Percentiles rank a stretch among this genome's conserved stretches.
Conservation (phyloP, 202 grass and related monocot species). For the Bolboschoenoplectus hybrid region DNA sequence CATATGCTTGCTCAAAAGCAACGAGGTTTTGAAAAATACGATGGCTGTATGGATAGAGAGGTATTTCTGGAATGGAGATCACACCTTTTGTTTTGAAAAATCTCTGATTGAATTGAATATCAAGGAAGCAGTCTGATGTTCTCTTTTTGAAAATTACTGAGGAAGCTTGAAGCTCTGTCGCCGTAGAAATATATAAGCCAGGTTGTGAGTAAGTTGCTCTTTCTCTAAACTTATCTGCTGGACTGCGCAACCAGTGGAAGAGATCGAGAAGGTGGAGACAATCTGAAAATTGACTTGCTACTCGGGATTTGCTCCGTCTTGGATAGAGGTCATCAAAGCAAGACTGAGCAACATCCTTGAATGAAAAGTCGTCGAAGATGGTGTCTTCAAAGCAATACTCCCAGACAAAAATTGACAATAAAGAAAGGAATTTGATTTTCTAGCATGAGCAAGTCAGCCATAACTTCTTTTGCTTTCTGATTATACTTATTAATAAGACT, state of each 20-base stretch:
- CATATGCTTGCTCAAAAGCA: background rate
- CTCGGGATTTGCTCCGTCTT: background rate
- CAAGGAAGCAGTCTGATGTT: too few species aligned
- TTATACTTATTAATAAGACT: background rate
- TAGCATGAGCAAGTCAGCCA: background rate
- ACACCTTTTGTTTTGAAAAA: background rate
- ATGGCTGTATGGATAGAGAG: background rate
- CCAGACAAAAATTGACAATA: background rate
- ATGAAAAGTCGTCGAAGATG: background rate
- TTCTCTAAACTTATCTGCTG: background rate
- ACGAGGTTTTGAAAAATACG: background rate
- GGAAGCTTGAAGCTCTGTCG: background rate
- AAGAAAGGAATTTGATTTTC: too few species aligned
- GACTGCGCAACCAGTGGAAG: background rate
- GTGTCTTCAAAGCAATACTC: background rate
- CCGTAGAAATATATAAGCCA: background rate
- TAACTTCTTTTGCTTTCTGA: background rate
- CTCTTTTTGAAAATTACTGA: background rate
- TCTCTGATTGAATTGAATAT: too few species aligned
- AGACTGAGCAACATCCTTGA: background rate
- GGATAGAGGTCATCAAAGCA: constrained; percentile 4
- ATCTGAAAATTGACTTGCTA: background rate
- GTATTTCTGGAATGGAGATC: background rate
- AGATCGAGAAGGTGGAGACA: background rate
- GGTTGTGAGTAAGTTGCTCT: background rate